Evolutionary conservation across 108 stramenopile species (phyloP).

Genomic region (Fragilaria radians): DNA sequence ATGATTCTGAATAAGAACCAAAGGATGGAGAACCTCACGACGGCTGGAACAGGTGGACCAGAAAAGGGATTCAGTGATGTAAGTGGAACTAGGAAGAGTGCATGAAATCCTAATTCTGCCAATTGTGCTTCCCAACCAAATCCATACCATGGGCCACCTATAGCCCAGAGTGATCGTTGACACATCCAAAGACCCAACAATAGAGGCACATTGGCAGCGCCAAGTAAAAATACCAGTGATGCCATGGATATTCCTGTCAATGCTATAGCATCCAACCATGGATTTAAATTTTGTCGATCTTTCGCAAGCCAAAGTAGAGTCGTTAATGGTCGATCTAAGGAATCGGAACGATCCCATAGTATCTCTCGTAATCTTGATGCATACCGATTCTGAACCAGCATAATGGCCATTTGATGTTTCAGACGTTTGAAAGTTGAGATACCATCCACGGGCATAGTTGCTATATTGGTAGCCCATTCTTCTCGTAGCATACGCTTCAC

Average conservation of each 20-base stretch:
- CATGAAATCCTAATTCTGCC: slow-evolving; percentile 52
- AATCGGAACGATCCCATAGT: slow-evolving; percentile 48
- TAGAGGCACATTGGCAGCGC: slow-evolving; percentile 54
- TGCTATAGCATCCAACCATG: slow-evolving; percentile 58
- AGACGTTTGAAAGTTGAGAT: not conserved
- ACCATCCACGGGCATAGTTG: not conserved
- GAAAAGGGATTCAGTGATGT: slow-evolving; percentile 35
- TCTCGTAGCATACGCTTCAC: slow-evolving; percentile 19
- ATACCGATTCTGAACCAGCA: not conserved
- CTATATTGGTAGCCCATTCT: slow-evolving; percentile 13
- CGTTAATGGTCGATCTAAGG: slow-evolving; percentile 31
- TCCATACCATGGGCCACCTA: slow-evolving; percentile 53
- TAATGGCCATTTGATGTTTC: not conserved
- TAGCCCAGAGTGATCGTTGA: slow-evolving; percentile 58
- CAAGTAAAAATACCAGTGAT: slow-evolving; percentile 22
- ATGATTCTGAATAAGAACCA: slow-evolving; percentile 62
- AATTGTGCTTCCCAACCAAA: slow-evolving; percentile 71
- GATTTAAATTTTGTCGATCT: slow-evolving; percentile 39
- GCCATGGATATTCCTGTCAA: slow-evolving; percentile 37
- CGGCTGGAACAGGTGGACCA: slow-evolving; percentile 21
- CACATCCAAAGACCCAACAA: slow-evolving; percentile 46
- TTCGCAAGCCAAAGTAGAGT: slow-evolving; percentile 47
- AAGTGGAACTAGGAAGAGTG: slow-evolving; percentile 60
- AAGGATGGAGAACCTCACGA: slow-evolving; percentile 40
- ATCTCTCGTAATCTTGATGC: slow-evolving; percentile 22